These are phyloP conservation scores for Talaromyces sp. DNA, from an alignment of 2,329 filamentous ascomycete genomes.

Conservation along the genomic window DNA sequence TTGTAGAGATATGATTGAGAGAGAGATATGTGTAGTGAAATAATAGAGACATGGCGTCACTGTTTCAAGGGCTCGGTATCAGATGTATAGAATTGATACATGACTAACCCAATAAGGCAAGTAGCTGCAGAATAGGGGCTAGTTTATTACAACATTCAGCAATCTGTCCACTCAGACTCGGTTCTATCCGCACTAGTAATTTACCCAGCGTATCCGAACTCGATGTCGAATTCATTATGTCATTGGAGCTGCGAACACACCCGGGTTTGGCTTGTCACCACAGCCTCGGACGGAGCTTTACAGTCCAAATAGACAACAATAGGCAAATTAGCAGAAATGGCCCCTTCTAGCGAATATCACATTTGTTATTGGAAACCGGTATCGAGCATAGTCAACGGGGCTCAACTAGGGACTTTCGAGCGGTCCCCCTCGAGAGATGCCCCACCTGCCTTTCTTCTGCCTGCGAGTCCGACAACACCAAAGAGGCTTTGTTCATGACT, in stretches of 20 bases:
- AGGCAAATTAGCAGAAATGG: not conserved
- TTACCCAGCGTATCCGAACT: not conserved
- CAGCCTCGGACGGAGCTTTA: not conserved
- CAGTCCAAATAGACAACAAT: not conserved
- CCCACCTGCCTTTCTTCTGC: not conserved
- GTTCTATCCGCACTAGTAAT: not conserved
- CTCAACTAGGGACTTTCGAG: not conserved
- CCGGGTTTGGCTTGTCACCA: not conserved
- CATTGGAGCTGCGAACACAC: not conserved
- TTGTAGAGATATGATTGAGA: not conserved
- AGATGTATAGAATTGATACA: not conserved
- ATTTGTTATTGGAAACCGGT: not conserved
- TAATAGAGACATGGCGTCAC: not conserved
- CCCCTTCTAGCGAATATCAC: not conserved
- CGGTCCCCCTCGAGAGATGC: not conserved
- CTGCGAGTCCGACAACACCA: not conserved
- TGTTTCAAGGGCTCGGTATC: not conserved
- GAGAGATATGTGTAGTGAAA: not conserved
- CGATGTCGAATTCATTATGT: conserved; percentile 2
- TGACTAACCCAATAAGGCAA: not conserved
- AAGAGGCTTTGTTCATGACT: not conserved
- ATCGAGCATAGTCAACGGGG: not conserved
- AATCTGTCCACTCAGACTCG: not conserved
- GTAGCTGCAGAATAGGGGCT: not conserved
- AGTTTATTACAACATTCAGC: not conserved